Evolutionary conservation across 1,284 basidiomycete species (phyloP), one percentile per base, ranked within the genome.

Genomic region (Boletus sp.): DNA sequence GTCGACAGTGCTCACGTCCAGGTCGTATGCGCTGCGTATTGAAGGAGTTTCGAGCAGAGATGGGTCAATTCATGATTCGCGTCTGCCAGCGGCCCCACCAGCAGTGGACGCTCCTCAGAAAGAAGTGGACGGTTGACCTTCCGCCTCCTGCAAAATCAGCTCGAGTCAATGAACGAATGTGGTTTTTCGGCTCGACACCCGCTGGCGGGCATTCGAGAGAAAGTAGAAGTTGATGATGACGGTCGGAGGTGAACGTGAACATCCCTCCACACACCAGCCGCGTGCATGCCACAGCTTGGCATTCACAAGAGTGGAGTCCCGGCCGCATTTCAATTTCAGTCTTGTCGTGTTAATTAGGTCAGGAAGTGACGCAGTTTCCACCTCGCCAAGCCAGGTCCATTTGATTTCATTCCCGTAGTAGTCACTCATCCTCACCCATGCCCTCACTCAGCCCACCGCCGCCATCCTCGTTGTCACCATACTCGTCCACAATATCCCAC

Each of bases 401-500:
- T 27, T 12, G 14, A 29, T 22, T 44, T 37, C 27, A 38, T 13
- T 32, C 14, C 8, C 16, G 14, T 17, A n/a, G n/a, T 56, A 36
- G 65, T 33, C 54, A 57, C 29, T 65, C 68, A 36, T 62, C 65
- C 33, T 59, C 59, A 13, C 57, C 65, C 41, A 59, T 42, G 10
- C 54, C 53, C 14, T 61, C 66, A 13, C 50, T 56, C 38, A 43
- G 36, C 46, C 44, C 34, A 19, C 34, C 51, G n/a, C 50, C 56
- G 3, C 47, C 57, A 8, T 48, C 51, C 20, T 48, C 54, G 7
- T 57, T 64, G 25, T 64, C 71, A n/a, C 58, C 62, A 56, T 71
- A 73, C 40, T 66, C 72, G 55, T 78, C 77, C 33, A 71, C 69
- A 27, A 80, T 65, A 27, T 67, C 70, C 78, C 79, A 79, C 23